A percentile compares a stretch with the other conserved stretches of the same genome.
phyloP scores from a whole-genome alignment of 2,329 filamentous ascomycete genomes.

The Domatiomyces catenatus region DNA sequence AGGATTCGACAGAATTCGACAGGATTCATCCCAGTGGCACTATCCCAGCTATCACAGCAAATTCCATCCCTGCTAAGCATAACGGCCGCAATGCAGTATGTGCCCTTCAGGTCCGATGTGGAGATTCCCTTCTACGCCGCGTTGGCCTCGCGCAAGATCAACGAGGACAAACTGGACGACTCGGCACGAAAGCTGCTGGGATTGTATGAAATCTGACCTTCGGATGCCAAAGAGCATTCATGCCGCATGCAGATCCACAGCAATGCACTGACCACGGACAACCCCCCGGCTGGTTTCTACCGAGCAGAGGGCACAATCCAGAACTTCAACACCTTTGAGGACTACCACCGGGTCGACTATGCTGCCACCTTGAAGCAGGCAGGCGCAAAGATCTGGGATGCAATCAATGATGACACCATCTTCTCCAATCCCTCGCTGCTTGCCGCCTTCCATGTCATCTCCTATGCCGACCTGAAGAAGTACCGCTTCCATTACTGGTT shows the following conservation, averaged over 20 bases:
- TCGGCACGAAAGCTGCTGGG: slow-evolving; percentile 75
- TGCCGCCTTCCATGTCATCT: slow-evolving; percentile 74
- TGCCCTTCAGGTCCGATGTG: slow-evolving; percentile 83
- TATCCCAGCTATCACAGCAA: too few relatives aligned
- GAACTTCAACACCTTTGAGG: slow-evolving; percentile 91
- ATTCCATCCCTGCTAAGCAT: too few relatives aligned
- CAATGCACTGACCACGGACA: slow-evolving; percentile 66
- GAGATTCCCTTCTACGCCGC: slow-evolving; percentile 90
- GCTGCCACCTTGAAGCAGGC: slow-evolving; percentile 59
- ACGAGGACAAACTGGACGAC: slow-evolving; percentile 92
- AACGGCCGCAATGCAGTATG: slow-evolving; percentile 47
- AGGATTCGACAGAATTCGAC: too few relatives aligned
- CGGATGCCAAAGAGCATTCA: slow-evolving; percentile 56
- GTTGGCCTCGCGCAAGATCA: slow-evolving; percentile 84
- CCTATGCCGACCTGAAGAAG: slow-evolving; percentile 91
- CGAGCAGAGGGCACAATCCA: slow-evolving; percentile 87
- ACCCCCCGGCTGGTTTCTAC: slow-evolving; percentile 57
- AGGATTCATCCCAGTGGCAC: too few relatives aligned
- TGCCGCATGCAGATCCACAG: slow-evolving; percentile 83
- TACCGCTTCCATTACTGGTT: slow-evolving; percentile 97
- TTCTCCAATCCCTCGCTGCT: slow-evolving; percentile 88
- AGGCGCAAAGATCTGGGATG: slow-evolving; percentile 88
- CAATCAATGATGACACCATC: slow-evolving; percentile 89
- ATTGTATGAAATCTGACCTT: slow-evolving; percentile 67
- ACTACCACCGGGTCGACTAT: slow-evolving; percentile 76